phyloP scores from a whole-genome alignment of 495 filamentous ascomycete genomes.

The Acidiella bohemica region DNA sequence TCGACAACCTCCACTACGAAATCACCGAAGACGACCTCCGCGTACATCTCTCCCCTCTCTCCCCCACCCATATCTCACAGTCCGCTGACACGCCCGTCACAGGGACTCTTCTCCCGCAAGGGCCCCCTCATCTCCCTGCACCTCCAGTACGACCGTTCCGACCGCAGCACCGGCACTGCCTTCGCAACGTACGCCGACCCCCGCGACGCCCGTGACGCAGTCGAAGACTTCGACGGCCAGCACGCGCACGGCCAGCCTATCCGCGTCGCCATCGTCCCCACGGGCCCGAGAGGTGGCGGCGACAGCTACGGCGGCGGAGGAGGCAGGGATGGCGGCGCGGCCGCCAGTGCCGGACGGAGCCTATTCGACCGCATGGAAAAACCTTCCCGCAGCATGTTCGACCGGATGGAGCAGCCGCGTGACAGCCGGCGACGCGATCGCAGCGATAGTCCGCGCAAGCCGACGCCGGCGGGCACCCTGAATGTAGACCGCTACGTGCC shows the following conservation, averaged over 20 bases:
- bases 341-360: slow-evolving; percentile 26
- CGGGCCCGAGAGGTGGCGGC: slow-evolving; percentile 29
- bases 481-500: slow-evolving; percentile 80
- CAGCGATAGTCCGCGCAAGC: slow-evolving; percentile 43
- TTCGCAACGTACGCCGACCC: slow-evolving; percentile 65
- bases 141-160: slow-evolving; percentile 76
- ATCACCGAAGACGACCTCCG: slow-evolving; percentile 75
- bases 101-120: slow-evolving; percentile 73
- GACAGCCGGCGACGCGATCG: slow-evolving; percentile 33
- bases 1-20: slow-evolving; percentile 91
- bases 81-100: slow-evolving; percentile 3
- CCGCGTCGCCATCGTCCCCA: slow-evolving; percentile 53
- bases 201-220: slow-evolving; percentile 57
- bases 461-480: slow-evolving; percentile 53
- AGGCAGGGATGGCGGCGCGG: background rate
- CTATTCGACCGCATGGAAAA: slow-evolving; percentile 63
- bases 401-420: slow-evolving; percentile 11
- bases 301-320: background rate
- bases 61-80: background rate
- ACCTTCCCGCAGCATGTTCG: slow-evolving; percentile 14
- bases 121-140: slow-evolving; percentile 57
- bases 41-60: slow-evolving; percentile 25
- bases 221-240: slow-evolving; percentile 73
- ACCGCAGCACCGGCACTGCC: slow-evolving; percentile 76
- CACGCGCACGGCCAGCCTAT: slow-evolving; percentile 88